A percentile compares a stretch with the other conserved stretches of the same genome.
Evolutionary conservation across 768 basidiomycete species (phyloP).

Genomic region (Tubosaeta brunneosetosa): DNA sequence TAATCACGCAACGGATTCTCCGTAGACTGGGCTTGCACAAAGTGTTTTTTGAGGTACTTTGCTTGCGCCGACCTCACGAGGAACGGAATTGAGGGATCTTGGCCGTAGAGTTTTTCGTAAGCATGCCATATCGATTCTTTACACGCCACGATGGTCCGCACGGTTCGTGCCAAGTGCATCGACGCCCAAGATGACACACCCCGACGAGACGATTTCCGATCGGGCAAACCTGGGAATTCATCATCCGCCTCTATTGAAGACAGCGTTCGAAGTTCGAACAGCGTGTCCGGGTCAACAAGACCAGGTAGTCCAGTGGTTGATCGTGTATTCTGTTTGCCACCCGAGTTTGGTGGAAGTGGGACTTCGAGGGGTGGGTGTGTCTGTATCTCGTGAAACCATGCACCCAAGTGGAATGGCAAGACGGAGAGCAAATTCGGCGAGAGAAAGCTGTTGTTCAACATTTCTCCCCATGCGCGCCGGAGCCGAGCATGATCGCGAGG

Average conservation of each 20-base stretch:
- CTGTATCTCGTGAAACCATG: constrained; percentile 51
- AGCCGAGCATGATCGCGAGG: constrained; percentile 62
- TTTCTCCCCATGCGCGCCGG: constrained; percentile 60
- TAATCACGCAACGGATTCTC: constrained; percentile 44
- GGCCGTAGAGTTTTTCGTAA: constrained; percentile 47
- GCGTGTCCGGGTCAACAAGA: constrained; percentile 26
- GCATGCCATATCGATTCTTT: constrained; percentile 68
- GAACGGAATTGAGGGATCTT: constrained; percentile 36
- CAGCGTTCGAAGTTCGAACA: constrained; percentile 30
- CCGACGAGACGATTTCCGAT: constrained; percentile 22
- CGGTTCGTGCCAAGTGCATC: constrained; percentile 62
- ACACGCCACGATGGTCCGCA: constrained; percentile 55
- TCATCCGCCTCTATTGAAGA: constrained; percentile 29
- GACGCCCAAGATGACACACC: constrained; percentile 43
- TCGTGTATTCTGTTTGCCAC: constrained; percentile 15
- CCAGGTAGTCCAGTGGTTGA: constrained; percentile 14
- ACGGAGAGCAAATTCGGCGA: constrained; percentile 50
- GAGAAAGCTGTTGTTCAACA: constrained; percentile 58
- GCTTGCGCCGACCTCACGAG: constrained; percentile 35
- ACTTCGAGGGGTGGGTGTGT: constrained; percentile 46
- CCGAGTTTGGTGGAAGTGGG: constrained; percentile 52
- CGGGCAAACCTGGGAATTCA: constrained; percentile 10
- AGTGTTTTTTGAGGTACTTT: constrained; percentile 23
- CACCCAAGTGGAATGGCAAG: constrained; percentile 62
- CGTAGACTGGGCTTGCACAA: constrained; percentile 17